Conservation (phyloP, 352 stramenopile species). For the Aphanomyces stellatus region DNA sequence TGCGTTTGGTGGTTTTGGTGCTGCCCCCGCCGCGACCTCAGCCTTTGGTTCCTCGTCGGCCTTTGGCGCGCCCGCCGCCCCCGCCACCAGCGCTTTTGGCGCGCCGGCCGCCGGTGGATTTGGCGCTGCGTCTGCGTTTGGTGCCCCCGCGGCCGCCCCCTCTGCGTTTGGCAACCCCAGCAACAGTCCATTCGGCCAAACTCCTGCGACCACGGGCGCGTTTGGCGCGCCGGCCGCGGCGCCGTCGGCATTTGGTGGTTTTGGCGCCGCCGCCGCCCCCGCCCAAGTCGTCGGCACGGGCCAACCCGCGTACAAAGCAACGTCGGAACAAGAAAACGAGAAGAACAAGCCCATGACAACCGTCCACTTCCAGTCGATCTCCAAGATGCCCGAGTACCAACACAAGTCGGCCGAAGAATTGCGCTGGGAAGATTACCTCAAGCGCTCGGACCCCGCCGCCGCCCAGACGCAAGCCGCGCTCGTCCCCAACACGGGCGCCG, state of each 20-base stretch:
- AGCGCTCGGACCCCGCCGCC: slow-evolving; percentile 50
- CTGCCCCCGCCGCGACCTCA: slow-evolving; percentile 17
- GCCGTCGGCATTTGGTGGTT: neutral
- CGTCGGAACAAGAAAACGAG: slow-evolving; percentile 49
- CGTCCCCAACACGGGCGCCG: slow-evolving; percentile 26
- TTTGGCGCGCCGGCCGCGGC: slow-evolving; percentile 4
- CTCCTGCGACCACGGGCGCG: slow-evolving; percentile 3
- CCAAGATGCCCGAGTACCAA: slow-evolving; percentile 52
- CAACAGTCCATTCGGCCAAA: neutral
- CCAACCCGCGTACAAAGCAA: slow-evolving; percentile 54
- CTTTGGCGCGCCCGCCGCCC: slow-evolving; percentile 28
- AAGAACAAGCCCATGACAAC: slow-evolving; percentile 34
- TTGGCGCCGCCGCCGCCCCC: neutral
- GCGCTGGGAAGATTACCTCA: slow-evolving; percentile 71
- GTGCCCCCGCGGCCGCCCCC: neutral
- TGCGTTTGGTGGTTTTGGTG: slow-evolving; percentile 22
- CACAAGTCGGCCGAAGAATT: slow-evolving; percentile 73
- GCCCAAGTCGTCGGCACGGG: slow-evolving; percentile 42
- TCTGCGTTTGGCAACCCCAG: neutral
- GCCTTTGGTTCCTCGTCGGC: slow-evolving; percentile 20
- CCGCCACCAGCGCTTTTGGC: slow-evolving; percentile 27
- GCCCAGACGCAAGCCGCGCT: slow-evolving; percentile 12
- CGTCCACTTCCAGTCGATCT: slow-evolving; percentile 56
- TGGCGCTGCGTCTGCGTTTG: slow-evolving; percentile 9
- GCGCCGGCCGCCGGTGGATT: neutral